phyloP scores from a whole-genome alignment of 2,329 filamentous ascomycete genomes.

The Aspergillus floridensis region DNA sequence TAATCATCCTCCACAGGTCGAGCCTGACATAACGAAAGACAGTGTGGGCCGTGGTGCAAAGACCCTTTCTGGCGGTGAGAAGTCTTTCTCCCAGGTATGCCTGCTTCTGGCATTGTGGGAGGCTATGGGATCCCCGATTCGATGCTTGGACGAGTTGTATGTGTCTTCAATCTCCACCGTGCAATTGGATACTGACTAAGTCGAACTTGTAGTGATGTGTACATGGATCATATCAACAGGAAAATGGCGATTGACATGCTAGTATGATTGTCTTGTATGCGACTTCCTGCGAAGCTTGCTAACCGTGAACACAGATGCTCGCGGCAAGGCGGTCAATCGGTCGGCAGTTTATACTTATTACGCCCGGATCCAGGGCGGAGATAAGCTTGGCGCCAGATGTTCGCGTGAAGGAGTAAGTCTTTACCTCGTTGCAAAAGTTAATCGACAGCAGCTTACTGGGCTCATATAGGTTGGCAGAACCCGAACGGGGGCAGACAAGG shows the following conservation, averaged over 20 bases:
- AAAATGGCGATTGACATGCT: slow-evolving; percentile 93
- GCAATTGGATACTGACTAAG: slow-evolving; percentile 17
- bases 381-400: slow-evolving; percentile 47
- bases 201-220: slow-evolving; percentile 65
- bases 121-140: slow-evolving; percentile 91
- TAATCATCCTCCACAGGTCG: slow-evolving; percentile 44
- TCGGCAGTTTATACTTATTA: slow-evolving; percentile 93
- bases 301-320: slow-evolving; percentile 58
- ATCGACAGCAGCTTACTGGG: neutral
- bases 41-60: slow-evolving; percentile 77
- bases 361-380: slow-evolving; percentile 74
- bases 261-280: slow-evolving; percentile 50
- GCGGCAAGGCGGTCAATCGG: slow-evolving; percentile 84
- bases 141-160: slow-evolving; percentile 90
- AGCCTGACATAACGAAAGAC: slow-evolving; percentile 67
- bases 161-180: slow-evolving; percentile 20
- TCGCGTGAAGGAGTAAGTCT: slow-evolving; percentile 43
- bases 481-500: slow-evolving; percentile 44
- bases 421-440: neutral
- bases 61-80: slow-evolving; percentile 92
- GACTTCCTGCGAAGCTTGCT: neutral
- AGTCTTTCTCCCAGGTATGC: slow-evolving; percentile 96
- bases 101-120: slow-evolving; percentile 92
- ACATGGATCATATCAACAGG: slow-evolving; percentile 97
- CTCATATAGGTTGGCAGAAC: slow-evolving; percentile 40